Evolutionary conservation across 106 monocot genomes (phyloP).

Genomic region (Acorus gramineus): DNA sequence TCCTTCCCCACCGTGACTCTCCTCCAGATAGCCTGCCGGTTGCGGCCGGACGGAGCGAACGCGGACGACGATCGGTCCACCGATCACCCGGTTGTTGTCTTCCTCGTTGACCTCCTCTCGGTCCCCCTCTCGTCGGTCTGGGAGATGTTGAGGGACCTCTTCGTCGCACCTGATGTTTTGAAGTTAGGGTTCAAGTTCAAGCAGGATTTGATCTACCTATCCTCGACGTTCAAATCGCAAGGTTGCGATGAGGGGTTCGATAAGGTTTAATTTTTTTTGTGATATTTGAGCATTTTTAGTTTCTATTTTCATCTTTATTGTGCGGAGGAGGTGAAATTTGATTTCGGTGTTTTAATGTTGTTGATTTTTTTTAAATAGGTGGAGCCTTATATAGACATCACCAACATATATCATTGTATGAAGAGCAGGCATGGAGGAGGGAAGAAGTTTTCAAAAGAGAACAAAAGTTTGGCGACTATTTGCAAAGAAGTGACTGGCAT

Average conservation of each 20-base stretch:
- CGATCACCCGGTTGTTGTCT: constrained; percentile 14
- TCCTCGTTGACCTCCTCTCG: constrained; percentile 71
- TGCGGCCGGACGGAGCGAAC: neutral
- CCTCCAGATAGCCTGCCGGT: constrained; percentile 84
- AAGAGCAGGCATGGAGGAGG: constrained; percentile 18
- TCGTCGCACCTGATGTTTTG: constrained; percentile 42
- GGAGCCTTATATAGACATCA: constrained; percentile 87
- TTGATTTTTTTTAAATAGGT: constrained; percentile 31
- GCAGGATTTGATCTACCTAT: constrained; percentile 78
- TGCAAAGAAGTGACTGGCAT: constrained; percentile 68
- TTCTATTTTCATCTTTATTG: neutral
- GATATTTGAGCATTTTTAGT: too few species aligned
- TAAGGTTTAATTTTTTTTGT: constrained; percentile 19
- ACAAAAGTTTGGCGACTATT: constrained; percentile 74
- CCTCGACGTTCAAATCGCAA: constrained; percentile 56
- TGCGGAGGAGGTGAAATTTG: neutral
- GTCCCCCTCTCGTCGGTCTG: constrained; percentile 35
- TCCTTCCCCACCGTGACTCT: constrained; percentile 66
- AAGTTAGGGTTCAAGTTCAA: constrained; percentile 92
- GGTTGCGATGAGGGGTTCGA: constrained; percentile 62
- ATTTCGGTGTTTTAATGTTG: neutral
- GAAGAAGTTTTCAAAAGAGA: constrained; percentile 57
- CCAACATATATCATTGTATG: constrained; percentile 61
- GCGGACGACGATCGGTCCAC: neutral
- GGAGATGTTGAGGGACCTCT: constrained; percentile 53